Conservation (phyloP, 2,329 filamentous ascomycete species). For the Arthrobotrys megalospora region DNA sequence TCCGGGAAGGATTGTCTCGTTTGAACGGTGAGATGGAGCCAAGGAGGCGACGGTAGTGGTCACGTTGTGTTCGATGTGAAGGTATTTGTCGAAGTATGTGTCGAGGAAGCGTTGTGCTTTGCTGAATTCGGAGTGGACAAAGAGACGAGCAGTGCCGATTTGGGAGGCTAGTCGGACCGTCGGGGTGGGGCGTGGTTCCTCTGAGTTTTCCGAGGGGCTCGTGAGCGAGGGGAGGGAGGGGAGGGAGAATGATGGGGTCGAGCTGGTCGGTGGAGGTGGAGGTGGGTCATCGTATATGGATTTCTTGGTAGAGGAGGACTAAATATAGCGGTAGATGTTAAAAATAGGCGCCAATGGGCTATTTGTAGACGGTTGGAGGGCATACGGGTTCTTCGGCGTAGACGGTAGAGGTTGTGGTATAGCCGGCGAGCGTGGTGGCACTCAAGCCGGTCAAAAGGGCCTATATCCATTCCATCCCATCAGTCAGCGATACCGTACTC, state of each 20-base stretch:
- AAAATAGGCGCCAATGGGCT: constrained; percentile 11
- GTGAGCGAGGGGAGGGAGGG: constrained; percentile 34
- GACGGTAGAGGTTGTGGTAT: constrained; percentile 49
- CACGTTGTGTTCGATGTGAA: constrained; percentile 89
- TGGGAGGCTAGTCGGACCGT: constrained; percentile 90
- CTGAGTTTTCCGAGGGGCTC: constrained; percentile 54
- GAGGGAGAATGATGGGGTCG: constrained; percentile 46
- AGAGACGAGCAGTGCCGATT: constrained; percentile 83
- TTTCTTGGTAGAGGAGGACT: constrained; percentile 72
- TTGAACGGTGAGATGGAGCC: constrained; percentile 85
- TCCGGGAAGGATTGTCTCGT: constrained; percentile 91
- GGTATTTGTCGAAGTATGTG: constrained; percentile 81
- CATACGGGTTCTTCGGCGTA: constrained; percentile 59
- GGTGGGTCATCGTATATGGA: constrained; percentile 82
- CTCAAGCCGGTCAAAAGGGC: constrained; percentile 54
- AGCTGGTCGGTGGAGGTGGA: constrained; percentile 64
- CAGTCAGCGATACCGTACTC: constrained; percentile 19
- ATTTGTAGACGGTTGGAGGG: neutral
- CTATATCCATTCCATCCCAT: constrained; percentile 20
- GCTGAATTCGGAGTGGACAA: constrained; percentile 82
- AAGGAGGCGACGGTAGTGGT: constrained; percentile 90
- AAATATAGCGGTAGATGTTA: constrained; percentile 8
- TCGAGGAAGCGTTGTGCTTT: constrained; percentile 87
- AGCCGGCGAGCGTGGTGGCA: constrained; percentile 55
- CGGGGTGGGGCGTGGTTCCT: constrained; percentile 76